A percentile compares a stretch with the other conserved stretches of the same genome.
Evolutionary conservation across 371 early-diverging fungal genomes (phyloP).

Genomic region (Apophysomyces variabilis): DNA sequence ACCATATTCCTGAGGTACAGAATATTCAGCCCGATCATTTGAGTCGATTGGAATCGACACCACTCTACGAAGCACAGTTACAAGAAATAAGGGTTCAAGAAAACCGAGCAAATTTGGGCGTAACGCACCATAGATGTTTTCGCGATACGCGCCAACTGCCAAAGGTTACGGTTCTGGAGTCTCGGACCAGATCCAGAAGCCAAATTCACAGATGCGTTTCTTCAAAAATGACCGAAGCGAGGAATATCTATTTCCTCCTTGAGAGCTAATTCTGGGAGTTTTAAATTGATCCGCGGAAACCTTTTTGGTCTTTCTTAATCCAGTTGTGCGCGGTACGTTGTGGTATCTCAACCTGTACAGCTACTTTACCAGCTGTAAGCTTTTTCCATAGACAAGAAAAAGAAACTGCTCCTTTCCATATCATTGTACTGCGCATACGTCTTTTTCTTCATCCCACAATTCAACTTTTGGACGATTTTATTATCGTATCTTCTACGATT

Average conservation of each 20-base stretch:
- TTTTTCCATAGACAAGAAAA: too few species aligned
- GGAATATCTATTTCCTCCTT: slow-evolving; percentile 30
- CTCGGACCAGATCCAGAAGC: slow-evolving; percentile 32
- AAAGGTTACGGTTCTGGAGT: slow-evolving; percentile 23
- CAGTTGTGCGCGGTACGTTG: too few species aligned
- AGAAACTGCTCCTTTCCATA: too few species aligned
- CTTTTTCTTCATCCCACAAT: too few species aligned
- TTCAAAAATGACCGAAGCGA: slow-evolving; percentile 22
- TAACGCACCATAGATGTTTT: slow-evolving; percentile 34
- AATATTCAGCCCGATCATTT: slow-evolving; percentile 21
- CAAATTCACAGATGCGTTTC: slow-evolving; percentile 32
- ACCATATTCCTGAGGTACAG: slow-evolving; percentile 28
- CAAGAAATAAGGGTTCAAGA: slow-evolving; percentile 12
- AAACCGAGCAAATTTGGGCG: slow-evolving; percentile 12
- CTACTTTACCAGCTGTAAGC: too few species aligned
- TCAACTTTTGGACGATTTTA: too few species aligned
- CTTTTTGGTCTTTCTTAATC: too few species aligned
- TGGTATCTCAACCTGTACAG: too few species aligned
- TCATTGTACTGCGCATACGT: too few species aligned
- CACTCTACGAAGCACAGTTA: slow-evolving; percentile 19
- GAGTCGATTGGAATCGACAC: slow-evolving; percentile 15
- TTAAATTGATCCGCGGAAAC: slow-evolving; percentile 20
- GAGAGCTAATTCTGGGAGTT: slow-evolving; percentile 32
- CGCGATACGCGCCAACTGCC: slow-evolving; percentile 26
- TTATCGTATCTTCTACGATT: too few species aligned